These are phyloP conservation scores for Fraxinus nigra DNA, from an alignment of 305 asterid species.

Conservation along the genomic window DNA sequence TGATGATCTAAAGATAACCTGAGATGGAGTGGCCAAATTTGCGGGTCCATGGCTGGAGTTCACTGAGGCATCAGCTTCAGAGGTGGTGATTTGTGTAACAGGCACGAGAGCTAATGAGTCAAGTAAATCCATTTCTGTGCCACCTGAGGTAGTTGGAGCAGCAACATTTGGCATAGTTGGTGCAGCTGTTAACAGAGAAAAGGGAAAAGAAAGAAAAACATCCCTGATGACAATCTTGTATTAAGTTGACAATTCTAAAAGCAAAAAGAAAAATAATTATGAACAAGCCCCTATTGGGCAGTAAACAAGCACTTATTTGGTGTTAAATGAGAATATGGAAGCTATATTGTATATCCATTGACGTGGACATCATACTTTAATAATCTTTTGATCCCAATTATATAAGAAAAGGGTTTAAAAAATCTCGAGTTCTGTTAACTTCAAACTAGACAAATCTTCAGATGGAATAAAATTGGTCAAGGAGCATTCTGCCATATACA, in stretches of 20 bases:
- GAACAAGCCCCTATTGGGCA: conserved; percentile 1
- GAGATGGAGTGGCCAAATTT: conserved; percentile 46
- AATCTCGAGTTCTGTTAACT: background rate
- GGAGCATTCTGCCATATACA: background rate
- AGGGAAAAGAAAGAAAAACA: background rate
- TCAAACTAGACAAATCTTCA: background rate
- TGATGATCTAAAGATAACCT: conserved; percentile 39
- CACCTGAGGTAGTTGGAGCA: conserved; percentile 40
- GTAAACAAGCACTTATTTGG: background rate
- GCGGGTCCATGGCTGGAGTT: conserved; percentile 43
- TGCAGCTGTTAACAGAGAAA: conserved; percentile 41
- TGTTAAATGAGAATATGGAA: background rate
- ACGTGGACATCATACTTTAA: background rate
- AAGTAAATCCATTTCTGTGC: conserved; percentile 63
- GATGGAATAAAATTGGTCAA: background rate
- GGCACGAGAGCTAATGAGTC: conserved; percentile 77
- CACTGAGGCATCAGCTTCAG: conserved; percentile 48
- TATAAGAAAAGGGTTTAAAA: background rate
- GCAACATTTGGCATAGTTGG: conserved; percentile 46
- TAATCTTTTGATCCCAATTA: background rate
- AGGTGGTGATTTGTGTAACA: conserved; percentile 31
- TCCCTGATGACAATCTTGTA: conserved; percentile 2
- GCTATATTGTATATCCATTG: background rate
- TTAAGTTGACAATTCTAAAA: background rate
- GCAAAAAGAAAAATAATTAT: background rate